These are phyloP conservation scores for Sporothrix euskadiensis DNA, from an alignment of 2,329 filamentous ascomycete genomes.

Conservation along the genomic window DNA sequence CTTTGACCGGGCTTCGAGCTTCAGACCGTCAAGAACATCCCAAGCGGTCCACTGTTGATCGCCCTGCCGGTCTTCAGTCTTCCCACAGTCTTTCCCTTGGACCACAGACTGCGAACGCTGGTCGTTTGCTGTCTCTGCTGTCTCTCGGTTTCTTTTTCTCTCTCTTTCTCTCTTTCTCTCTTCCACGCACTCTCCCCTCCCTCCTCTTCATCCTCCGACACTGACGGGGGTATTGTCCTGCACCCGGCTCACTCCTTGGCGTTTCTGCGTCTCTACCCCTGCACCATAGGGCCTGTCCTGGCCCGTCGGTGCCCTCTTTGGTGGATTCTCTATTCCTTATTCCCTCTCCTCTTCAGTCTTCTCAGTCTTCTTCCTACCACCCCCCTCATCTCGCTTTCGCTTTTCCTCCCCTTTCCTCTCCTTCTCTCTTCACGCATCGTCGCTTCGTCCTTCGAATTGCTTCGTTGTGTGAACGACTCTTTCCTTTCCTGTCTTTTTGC, in stretches of 20 bases:
- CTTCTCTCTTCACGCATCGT: constrained; percentile 10
- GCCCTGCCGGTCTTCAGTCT: neutral
- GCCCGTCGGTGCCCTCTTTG: neutral
- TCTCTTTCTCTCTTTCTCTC: neutral
- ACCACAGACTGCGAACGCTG: constrained; percentile 6
- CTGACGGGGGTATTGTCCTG: constrained; percentile 10
- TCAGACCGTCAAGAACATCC: constrained; percentile 16
- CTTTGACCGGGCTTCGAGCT: constrained; percentile 12
- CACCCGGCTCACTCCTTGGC: constrained; percentile 16
- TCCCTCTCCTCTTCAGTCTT: neutral
- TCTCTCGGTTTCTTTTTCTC: neutral
- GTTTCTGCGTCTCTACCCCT: constrained; percentile 15
- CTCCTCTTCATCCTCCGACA: neutral
- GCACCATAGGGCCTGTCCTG: neutral
- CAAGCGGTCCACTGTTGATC: constrained; percentile 17
- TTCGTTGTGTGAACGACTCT: constrained; percentile 2
- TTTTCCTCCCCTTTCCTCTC: neutral
- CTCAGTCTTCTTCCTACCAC: neutral
- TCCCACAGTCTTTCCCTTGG: neutral
- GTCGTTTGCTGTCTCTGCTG: constrained; percentile 16
- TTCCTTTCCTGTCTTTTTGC: neutral
- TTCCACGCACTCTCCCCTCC: neutral
- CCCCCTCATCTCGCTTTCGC: neutral
- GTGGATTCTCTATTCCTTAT: neutral
- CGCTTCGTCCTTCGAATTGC: constrained; percentile 16